These are phyloP conservation scores for Termitomyces sp. DNA, from an alignment of 768 basidiomycete genomes.

Conservation along the genomic window DNA sequence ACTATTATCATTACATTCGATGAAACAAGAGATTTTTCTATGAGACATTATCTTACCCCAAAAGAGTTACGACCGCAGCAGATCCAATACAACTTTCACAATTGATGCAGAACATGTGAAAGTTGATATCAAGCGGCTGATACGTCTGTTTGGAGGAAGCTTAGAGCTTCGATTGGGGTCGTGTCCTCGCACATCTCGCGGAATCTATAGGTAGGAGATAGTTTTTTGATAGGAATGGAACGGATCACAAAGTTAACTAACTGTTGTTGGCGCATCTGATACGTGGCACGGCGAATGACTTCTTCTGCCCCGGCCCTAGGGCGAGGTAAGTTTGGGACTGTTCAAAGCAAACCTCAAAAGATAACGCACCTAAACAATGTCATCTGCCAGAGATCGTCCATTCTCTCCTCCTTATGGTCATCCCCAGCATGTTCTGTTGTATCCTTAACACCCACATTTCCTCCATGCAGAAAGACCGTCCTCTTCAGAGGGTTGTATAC, in stretches of 20 bases:
- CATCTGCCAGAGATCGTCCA: conserved; percentile 83
- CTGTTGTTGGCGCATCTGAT: conserved; percentile 69
- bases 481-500: conserved; percentile 59
- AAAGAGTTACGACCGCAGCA: neutral
- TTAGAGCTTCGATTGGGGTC: conserved; percentile 57
- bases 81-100: neutral
- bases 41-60: neutral
- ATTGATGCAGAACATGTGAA: neutral
- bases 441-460: conserved; percentile 49
- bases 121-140: conserved; percentile 28
- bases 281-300: conserved; percentile 57
- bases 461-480: conserved; percentile 67
- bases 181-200: conserved; percentile 74
- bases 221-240: neutral
- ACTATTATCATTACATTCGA: neutral
- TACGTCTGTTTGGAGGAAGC: conserved; percentile 66
- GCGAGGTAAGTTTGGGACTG: neutral
- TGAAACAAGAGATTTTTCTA: no score
- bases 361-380: conserved; percentile 49
- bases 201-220: conserved; percentile 41
- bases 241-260: conserved; percentile 24
- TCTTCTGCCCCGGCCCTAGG: conserved; percentile 57
- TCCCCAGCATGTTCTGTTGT: conserved; percentile 18
- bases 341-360: neutral
- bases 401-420: conserved; percentile 34